phyloP scores from a whole-genome alignment of 2,329 filamentous ascomycete species.

The Colletotrichum limetticola region DNA sequence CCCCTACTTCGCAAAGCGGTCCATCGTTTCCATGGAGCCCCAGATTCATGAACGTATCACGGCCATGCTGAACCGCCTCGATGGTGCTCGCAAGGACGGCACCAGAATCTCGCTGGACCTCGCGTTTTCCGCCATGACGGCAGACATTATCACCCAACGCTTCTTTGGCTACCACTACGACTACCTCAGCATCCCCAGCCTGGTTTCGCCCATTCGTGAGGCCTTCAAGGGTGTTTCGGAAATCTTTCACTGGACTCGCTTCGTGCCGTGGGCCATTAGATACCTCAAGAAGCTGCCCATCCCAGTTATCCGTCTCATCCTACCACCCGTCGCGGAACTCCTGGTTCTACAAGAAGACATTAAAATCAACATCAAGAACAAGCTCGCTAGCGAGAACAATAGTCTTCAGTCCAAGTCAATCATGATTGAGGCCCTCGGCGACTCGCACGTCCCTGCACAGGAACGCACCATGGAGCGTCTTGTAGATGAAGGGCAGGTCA shows the following conservation, averaged over 20 bases:
- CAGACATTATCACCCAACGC: conserved; percentile 36
- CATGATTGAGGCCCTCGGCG: background rate
- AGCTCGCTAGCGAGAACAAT: background rate
- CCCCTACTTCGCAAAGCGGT: conserved; percentile 41
- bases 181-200: conserved; percentile 27
- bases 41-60: conserved; percentile 35
- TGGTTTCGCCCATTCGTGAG: background rate
- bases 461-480: conserved; percentile 23
- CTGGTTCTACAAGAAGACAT: conserved; percentile 12
- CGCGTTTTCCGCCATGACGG: conserved; percentile 36
- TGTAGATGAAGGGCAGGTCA: conserved; percentile 34
- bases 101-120: conserved; percentile 31
- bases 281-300: conserved; percentile 17
- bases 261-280: conserved; percentile 27
- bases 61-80: conserved; percentile 24
- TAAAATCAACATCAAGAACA: conserved; percentile 29
- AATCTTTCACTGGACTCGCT: conserved; percentile 31
- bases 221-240: conserved; percentile 23
- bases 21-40: conserved; percentile 33
- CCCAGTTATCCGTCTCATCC: conserved; percentile 1
- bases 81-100: background rate
- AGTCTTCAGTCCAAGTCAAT: background rate
- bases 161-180: conserved; percentile 35
- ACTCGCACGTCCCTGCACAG: background rate
- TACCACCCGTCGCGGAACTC: conserved; percentile 24